Conservation (phyloP, 1,284 basidiomycete genomes). For the Cutaneotrichosporon cavernicola region DNA sequence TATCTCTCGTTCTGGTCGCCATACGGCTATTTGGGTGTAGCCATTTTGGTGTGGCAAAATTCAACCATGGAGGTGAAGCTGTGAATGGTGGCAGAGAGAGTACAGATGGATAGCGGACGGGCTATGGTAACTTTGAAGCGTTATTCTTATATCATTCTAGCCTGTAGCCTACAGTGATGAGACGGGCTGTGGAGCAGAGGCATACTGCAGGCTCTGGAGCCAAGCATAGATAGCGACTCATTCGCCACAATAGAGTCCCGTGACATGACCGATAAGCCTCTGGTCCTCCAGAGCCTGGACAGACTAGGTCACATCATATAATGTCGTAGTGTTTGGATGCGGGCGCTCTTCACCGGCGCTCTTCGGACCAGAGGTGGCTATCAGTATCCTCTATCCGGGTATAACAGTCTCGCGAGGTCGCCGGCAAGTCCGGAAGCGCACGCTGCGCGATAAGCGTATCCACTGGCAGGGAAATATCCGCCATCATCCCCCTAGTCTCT, state of each 20-base stretch:
- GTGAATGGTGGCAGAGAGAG: background rate
- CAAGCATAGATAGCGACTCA: background rate
- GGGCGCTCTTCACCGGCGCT: background rate
- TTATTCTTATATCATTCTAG: background rate
- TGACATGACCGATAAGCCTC: constrained; percentile 2
- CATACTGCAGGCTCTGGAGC: background rate
- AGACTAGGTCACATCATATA: background rate
- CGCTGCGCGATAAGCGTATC: constrained; percentile 2
- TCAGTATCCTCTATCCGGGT: background rate
- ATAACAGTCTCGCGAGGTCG: background rate
- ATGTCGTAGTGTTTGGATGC: too few relatives aligned
- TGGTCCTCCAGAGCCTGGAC: background rate
- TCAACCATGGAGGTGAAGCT: too few relatives aligned
- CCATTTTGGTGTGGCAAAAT: too few relatives aligned
- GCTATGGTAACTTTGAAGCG: too few relatives aligned
- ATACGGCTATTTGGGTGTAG: too few relatives aligned
- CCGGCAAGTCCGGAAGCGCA: background rate
- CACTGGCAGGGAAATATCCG: background rate
- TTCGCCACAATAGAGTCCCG: background rate
- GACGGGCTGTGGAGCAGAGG: too few relatives aligned
- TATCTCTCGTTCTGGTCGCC: too few relatives aligned
- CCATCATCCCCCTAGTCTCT: too few relatives aligned
- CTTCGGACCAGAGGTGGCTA: background rate
- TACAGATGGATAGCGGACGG: background rate
- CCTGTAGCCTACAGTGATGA: background rate